Evolutionary conservation across 2,329 filamentous ascomycete species (phyloP), one percentile per base, ranked within the genome.

Genomic region (Fusarium chuoi): DNA sequence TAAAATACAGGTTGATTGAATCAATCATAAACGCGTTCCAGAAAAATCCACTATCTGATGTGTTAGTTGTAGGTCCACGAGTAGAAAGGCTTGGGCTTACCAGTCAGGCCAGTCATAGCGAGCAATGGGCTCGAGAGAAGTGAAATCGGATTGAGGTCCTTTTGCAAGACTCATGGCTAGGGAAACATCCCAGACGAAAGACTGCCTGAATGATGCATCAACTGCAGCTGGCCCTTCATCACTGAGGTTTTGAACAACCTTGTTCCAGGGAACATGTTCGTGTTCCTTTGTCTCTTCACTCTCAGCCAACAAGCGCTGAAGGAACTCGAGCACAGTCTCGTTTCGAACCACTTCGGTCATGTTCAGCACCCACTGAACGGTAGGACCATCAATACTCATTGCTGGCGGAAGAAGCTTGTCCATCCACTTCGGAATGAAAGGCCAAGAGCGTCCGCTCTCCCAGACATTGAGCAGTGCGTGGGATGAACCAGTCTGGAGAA

Each of bases 11-110:
- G 48, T 80, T 81, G 10, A 75, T 74, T 0, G 73, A 64, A 60
- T 82, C 80, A 18, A 82, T 56, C 79, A 80, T 80, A 62, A 82
- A 84, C 2, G 82, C 82, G 44, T 82, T 83, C 82, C 82, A 84
- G 62, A 81, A 82, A 2, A 83, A 66, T 3, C 81, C 82, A 62
- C 82, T 83, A 36, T 28, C 3, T 14, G 5, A 30, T 6, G 30
- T 15, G 49, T 75, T 24, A 78, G 72, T 41, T 44, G 24, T n/a
- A 9, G 5, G 33, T 20, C 12, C 5, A 20, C 8, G 17, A 12
- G 28, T 20, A 8, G 17, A 20, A 9, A 30, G 20, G 5, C 10
- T 28, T 24, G 6, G 13, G 73, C 81, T 79, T 71, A 83, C 82
- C 80, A 81, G 49, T 84, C 82, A 35, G 81, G 73, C 82, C 82